These are phyloP conservation scores for Epicoccum nigrum DNA, from an alignment of 2,329 filamentous ascomycete species.

Conservation along the genomic window DNA sequence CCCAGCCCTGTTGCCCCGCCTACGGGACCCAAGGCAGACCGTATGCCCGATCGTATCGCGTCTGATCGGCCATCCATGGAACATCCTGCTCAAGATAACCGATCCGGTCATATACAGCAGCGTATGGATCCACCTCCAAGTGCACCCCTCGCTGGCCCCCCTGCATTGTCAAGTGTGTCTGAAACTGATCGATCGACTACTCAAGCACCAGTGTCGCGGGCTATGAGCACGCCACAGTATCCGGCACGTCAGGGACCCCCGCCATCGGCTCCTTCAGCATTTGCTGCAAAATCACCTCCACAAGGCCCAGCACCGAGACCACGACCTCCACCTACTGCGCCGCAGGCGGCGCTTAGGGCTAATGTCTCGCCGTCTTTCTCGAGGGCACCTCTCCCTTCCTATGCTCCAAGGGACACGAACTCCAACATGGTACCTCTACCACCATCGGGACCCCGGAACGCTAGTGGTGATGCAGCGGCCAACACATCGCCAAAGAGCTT, in stretches of 20 bases:
- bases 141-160: conserved; percentile 21
- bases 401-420: conserved; percentile 36
- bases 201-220: conserved; percentile 17
- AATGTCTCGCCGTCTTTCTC: conserved; percentile 44
- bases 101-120: conserved; percentile 22
- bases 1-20: conserved; percentile 39
- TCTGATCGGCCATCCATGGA: conserved; percentile 36
- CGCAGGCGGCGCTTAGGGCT: conserved; percentile 39
- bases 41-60: conserved; percentile 35
- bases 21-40: conserved; percentile 50
- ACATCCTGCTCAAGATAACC: conserved; percentile 26
- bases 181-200: conserved; percentile 21
- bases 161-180: conserved; percentile 10
- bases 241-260: conserved; percentile 18
- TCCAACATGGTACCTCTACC: conserved; percentile 33
- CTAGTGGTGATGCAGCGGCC: conserved; percentile 26
- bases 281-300: conserved; percentile 38
- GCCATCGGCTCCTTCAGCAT: conserved; percentile 10
- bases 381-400: conserved; percentile 33
- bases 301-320: conserved; percentile 37
- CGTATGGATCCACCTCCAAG: conserved; percentile 33
- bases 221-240: conserved; percentile 8
- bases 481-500: conserved; percentile 47
- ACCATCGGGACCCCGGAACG: conserved; percentile 32
- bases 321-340: conserved; percentile 41